Evolutionary conservation across 495 filamentous ascomycete genomes (phyloP), one percentile per base, ranked within the genome.

Genomic region (Delitschia confertaspora): DNA sequence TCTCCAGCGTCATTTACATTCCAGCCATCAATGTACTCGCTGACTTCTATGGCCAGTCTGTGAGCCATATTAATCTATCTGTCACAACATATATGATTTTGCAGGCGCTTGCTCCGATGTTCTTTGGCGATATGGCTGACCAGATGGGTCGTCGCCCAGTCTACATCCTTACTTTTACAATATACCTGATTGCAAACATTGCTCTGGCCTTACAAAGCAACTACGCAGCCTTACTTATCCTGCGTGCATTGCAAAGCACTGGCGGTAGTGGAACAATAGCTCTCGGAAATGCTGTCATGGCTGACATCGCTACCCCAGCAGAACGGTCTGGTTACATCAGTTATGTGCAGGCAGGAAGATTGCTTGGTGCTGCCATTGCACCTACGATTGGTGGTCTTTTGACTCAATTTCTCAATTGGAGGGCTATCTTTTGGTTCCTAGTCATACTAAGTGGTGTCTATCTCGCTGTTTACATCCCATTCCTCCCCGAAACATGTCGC

Each of bases 391-490:
- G 82, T 2, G 82, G 82, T 0, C 45, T 84, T 0, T 61, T 86
- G 0, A 63, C 69, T 6, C 67, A 82, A 22, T 81, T 73, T 33
- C 64, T 85, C 0, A 79, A 78, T 0, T 88, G 82, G 82, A 56
- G 75, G 18, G 67, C 72, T 33, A 80, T 83, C 30, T 89, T 87
- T 56, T 85, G 80, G 80, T 85, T 86, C 48, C 65, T 83, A 21
- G 66, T 70, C 33, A 83, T 85, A 31, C 53, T 78, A 20, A 63
- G 67, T 9, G 73, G 65, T 0, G 62, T 63, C 14, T 76, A 69
- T 57, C 58, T 78, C 6, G 50, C 76, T 18, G 58, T 71, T 1
- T 78, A 74, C 47, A 33, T 69, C 11, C 26, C 82, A 31, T 53
- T 66, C 7, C 65, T 83, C 11, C 81, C 81, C 2, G 83, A 86